These are phyloP conservation scores for Peronospora farinosa DNA, from an alignment of 352 stramenopile species.

Conservation along the genomic window DNA sequence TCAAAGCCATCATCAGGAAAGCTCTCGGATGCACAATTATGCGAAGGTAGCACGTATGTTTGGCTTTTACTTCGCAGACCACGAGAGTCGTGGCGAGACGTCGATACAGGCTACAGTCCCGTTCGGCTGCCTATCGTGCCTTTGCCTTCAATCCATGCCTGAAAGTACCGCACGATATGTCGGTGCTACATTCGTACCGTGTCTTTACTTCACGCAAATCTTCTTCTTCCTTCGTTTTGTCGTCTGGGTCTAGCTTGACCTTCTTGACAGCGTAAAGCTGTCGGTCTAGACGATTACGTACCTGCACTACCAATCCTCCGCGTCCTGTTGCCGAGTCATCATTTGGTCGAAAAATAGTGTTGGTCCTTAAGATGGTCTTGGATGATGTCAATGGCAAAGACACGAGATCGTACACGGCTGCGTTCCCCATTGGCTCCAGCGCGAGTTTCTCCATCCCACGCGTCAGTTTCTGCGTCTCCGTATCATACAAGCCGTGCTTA, in stretches of 20 bases:
- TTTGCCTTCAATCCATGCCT: slow-evolving; percentile 84
- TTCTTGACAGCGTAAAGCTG: slow-evolving; percentile 86
- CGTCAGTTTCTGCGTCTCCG: slow-evolving; percentile 51
- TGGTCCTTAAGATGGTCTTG: slow-evolving; percentile 77
- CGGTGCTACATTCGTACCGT: slow-evolving; percentile 94
- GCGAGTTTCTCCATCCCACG: slow-evolving; percentile 51
- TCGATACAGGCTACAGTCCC: slow-evolving; percentile 58
- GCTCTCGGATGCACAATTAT: slow-evolving; percentile 30
- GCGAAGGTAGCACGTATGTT: slow-evolving; percentile 30
- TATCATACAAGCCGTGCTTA: slow-evolving; percentile 62
- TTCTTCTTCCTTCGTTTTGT: slow-evolving; percentile 92
- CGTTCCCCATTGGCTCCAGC: slow-evolving; percentile 61
- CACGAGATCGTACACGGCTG: slow-evolving; percentile 75
- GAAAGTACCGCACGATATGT: slow-evolving; percentile 94
- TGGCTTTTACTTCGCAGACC: slow-evolving; percentile 43
- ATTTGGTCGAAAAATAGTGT: slow-evolving; percentile 86
- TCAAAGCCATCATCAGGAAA: slow-evolving; percentile 60
- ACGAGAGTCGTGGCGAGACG: slow-evolving; percentile 51
- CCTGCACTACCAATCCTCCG: slow-evolving; percentile 80
- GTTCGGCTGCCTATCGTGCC: slow-evolving; percentile 57
- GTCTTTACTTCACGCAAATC: slow-evolving; percentile 93
- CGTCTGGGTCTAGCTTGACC: slow-evolving; percentile 76
- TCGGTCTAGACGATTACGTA: slow-evolving; percentile 72
- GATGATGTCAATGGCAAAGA: slow-evolving; percentile 75
- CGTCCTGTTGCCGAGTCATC: slow-evolving; percentile 76